Base-by-base conservation (phyloP, 352 stramenopile genomes). In the Halophytophthora batemanensis region DNA sequence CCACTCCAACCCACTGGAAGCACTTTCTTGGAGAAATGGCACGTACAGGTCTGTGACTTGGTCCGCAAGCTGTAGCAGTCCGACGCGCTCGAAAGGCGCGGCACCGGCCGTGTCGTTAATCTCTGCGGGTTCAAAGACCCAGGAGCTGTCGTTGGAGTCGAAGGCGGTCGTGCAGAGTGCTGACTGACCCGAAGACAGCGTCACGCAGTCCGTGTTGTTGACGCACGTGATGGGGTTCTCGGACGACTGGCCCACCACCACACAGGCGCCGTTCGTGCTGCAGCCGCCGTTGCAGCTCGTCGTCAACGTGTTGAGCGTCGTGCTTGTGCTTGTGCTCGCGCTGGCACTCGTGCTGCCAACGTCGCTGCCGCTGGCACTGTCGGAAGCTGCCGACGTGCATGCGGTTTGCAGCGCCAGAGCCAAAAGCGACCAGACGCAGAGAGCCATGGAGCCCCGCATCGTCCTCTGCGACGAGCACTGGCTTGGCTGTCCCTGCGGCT, bases 231-330 rank as follows among this genome's bases (percentile, higher is more conserved):
- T 87, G 37, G 52, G 45, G 48, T 79, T 83, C 15, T 58, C 49
- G 21, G 73, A 78, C 19, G 77, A 80, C 50, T 80, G 61, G 2
- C 80, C 80, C 22, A 90, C 64, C 28, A 90, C 57, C 17, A 88
- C 75, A 45, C 80, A 90, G 8, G 75, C 70, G n/a, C 68, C 57
- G 61, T 77, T 77, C 39, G 52, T 61, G 57, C 69, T 72, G 51
- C 80, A 90, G 36, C 66, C 77, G 42, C 80, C 80, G 46, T 82
- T 87, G 60, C 80, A 90, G 52, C 74, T 87, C 40, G 80, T 90
- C 33, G 77, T 88, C 37, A 90, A 61, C 43, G 77, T 88, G 62
- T 88, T 90, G 52, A 82, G 72, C 34, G 65, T 68, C 7, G 54
- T 50, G 33, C 48, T 69, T 19, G 29, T 28, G 17, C 21, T 18